Evolutionary conservation across 1,284 basidiomycete species (phyloP).

Genomic region (Austroboletus novae-zelandiae): DNA sequence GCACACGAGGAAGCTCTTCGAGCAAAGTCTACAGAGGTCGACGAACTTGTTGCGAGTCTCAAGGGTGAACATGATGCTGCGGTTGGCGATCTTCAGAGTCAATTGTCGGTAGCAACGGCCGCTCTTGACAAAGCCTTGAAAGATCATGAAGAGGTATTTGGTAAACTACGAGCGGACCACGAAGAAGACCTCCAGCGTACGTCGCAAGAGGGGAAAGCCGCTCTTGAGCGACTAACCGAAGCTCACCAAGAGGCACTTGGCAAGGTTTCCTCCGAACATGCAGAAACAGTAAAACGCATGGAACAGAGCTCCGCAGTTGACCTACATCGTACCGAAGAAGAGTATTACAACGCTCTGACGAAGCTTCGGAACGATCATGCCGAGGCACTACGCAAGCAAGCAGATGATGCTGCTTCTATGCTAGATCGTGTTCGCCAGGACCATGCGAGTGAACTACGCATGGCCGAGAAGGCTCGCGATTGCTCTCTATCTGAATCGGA

Average conservation of each 20-base stretch:
- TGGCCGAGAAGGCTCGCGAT: constrained; percentile 70
- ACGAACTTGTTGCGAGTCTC: constrained; percentile 43
- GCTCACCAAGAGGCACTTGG: constrained; percentile 53
- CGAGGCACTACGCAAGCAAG: constrained; percentile 56
- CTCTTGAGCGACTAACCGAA: constrained; percentile 44
- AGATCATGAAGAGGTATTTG: constrained; percentile 53
- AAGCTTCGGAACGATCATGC: constrained; percentile 70
- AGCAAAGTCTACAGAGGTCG: constrained; percentile 51
- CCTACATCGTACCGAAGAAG: constrained; percentile 69
- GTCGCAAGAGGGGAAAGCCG: constrained; percentile 46
- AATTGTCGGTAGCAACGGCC: constrained; percentile 43
- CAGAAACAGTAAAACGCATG: constrained; percentile 53
- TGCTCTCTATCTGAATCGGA: constrained; percentile 71
- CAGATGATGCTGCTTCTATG: constrained; percentile 54
- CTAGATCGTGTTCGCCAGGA: constrained; percentile 70
- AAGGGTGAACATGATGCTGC: constrained; percentile 41
- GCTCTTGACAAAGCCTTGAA: constrained; percentile 46
- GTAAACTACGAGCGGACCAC: constrained; percentile 47
- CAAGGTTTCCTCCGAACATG: constrained; percentile 54
- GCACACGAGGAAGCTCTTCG: constrained; percentile 55
- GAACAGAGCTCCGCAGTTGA: constrained; percentile 54
- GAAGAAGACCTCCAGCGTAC: constrained; percentile 46
- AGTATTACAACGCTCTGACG: constrained; percentile 75
- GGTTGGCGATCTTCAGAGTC: constrained; percentile 38
- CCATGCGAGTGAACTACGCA: constrained; percentile 63